Conservation (phyloP, 2,329 filamentous ascomycete genomes). For the Westerdykella ornata region DNA sequence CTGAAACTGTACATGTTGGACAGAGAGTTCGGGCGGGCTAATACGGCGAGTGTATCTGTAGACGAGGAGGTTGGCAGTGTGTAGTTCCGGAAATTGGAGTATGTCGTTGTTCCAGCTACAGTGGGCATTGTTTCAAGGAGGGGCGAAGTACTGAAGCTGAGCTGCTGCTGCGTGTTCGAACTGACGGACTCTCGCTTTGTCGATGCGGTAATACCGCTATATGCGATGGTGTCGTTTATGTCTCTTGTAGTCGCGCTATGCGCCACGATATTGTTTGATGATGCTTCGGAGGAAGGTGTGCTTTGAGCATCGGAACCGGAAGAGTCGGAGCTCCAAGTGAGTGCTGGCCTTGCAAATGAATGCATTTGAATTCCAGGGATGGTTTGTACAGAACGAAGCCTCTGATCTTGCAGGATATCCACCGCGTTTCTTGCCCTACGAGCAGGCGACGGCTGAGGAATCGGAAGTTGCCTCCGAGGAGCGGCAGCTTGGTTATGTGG, state of each 20-base stretch:
- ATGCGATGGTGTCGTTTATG: background rate
- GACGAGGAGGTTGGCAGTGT: conserved; percentile 12
- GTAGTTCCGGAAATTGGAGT: conserved; percentile 24
- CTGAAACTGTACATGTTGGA: conserved; percentile 39
- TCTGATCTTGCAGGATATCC: conserved; percentile 28
- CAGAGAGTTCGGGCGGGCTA: conserved; percentile 28
- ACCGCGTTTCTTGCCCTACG: conserved; percentile 21
- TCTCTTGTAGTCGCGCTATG: conserved; percentile 7
- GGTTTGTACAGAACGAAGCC: conserved; percentile 22
- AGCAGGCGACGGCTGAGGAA: conserved; percentile 26
- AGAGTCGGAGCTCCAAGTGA: conserved; percentile 17
- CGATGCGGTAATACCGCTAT: too few species aligned
- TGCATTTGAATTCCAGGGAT: conserved; percentile 8
- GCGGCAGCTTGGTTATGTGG: conserved; percentile 12
- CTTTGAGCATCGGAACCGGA: conserved; percentile 7
- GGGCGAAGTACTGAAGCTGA: conserved; percentile 22
- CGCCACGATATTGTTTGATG: conserved; percentile 7
- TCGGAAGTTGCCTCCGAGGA: conserved; percentile 27
- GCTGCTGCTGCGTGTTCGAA: conserved; percentile 4
- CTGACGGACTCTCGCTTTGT: too few species aligned
- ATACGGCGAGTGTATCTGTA: conserved; percentile 13
- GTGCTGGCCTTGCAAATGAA: conserved; percentile 16
- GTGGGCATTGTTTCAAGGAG: conserved; percentile 18
- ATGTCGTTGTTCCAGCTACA: conserved; percentile 13
- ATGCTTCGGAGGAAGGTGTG: conserved; percentile 5